Percentiles rank a stretch among this genome's conserved stretches.
Conservation (phyloP, 2,329 filamentous ascomycete species). For the Trichoderma lentiforme region DNA sequence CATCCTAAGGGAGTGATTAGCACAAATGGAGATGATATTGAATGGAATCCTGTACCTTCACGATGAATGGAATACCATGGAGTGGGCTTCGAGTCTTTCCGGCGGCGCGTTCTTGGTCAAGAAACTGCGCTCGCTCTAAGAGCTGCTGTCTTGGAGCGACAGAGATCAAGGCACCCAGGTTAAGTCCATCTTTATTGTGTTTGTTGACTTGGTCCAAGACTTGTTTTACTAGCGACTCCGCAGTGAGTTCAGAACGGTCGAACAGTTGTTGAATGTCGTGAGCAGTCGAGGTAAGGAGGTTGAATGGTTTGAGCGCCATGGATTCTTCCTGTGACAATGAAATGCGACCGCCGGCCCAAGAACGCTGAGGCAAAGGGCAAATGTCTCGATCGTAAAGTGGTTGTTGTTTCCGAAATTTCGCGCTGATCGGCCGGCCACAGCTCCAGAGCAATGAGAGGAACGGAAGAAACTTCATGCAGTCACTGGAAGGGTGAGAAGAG, state of each 20-base stretch:
- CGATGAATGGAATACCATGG: neutral
- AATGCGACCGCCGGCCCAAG: neutral
- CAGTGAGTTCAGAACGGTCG: neutral
- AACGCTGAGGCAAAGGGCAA: neutral
- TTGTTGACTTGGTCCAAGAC: neutral
- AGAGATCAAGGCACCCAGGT: neutral
- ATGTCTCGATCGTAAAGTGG: neutral
- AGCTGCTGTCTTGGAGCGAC: neutral
- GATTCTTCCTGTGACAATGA: neutral
- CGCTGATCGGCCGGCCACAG: neutral
- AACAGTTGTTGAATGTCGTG: neutral
- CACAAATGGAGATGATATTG: neutral
- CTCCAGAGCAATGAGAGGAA: neutral
- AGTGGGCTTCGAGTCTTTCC: neutral
- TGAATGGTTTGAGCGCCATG: neutral
- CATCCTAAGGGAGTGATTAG: neutral
- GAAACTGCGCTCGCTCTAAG: neutral
- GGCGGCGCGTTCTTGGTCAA: neutral
- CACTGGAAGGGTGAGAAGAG: neutral
- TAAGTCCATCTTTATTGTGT: neutral
- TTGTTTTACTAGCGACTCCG: neutral
- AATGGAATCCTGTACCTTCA: neutral
- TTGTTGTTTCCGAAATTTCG: neutral
- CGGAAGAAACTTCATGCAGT: neutral
- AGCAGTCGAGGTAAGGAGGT: neutral